A percentile compares a stretch with the other conserved stretches of the same genome.
These are phyloP conservation scores for Phytomonas serpens DNA, from an alignment of 208 protist genomes.

Conservation along the genomic window DNA sequence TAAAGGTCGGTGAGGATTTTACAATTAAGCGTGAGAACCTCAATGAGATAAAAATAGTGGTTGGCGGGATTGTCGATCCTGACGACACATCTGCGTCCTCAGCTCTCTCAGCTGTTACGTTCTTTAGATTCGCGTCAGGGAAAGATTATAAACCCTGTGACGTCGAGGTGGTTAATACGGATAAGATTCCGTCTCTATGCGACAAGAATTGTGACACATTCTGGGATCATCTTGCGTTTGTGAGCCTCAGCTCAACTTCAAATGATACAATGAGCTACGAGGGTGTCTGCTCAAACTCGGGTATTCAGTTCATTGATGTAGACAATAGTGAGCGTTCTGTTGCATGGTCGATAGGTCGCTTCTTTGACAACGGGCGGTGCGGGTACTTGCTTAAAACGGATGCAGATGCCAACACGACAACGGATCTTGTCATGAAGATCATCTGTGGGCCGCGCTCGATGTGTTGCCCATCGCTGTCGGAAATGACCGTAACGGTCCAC, in stretches of 20 bases:
- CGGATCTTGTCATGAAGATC: slow-evolving; percentile 48
- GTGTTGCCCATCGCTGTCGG: slow-evolving; percentile 32
- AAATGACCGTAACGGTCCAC: slow-evolving; percentile 33
- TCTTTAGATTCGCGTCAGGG: slow-evolving; percentile 55
- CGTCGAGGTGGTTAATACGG: slow-evolving; percentile 20
- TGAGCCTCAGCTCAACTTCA: slow-evolving; percentile 24
- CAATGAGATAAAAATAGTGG: slow-evolving; percentile 77
- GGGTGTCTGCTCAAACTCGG: slow-evolving; percentile 32
- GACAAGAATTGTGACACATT: slow-evolving; percentile 27
- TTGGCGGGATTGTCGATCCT: slow-evolving; percentile 67
- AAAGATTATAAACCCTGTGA: slow-evolving; percentile 57
- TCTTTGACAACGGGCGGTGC: slow-evolving; percentile 75
- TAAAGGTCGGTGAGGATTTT: slow-evolving; percentile 79
- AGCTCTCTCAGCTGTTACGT: slow-evolving; percentile 60
- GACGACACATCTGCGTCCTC: slow-evolving; percentile 42
- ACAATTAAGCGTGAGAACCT: slow-evolving; percentile 75
- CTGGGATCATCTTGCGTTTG: slow-evolving; percentile 63
- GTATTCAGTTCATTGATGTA: slow-evolving; percentile 70
- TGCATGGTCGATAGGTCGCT: slow-evolving; percentile 59
- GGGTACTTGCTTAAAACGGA: slow-evolving; percentile 79
- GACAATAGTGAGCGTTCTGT: slow-evolving; percentile 39
- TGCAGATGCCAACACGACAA: slow-evolving; percentile 26
- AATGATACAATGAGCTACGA: slow-evolving; percentile 21
- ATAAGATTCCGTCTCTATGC: slow-evolving; percentile 14
- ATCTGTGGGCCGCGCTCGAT: slow-evolving; percentile 66